These are phyloP conservation scores for Penicillium egyptiacum DNA, from an alignment of 495 filamentous ascomycete species.

Conservation along the genomic window DNA sequence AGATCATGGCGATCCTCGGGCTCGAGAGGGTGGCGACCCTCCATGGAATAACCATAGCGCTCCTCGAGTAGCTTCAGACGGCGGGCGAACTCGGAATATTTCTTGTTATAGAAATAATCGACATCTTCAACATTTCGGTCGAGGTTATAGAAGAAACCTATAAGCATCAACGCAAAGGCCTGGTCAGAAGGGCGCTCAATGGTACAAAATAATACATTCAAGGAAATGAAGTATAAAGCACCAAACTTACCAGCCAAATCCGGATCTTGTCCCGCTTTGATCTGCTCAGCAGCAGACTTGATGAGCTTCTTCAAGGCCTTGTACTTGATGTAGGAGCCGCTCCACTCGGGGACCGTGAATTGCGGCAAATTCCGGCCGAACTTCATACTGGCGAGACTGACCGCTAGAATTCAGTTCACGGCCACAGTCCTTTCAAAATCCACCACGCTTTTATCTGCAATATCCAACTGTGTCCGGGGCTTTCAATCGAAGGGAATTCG, in stretches of 20 bases:
- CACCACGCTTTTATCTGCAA: conserved; percentile 2
- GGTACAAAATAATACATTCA: conserved; percentile 1
- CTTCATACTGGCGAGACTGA: conserved; percentile 60
- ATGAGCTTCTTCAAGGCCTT: conserved; percentile 94
- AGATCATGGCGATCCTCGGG: conserved; percentile 85
- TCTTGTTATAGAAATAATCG: conserved; percentile 93
- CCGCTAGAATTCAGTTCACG: not conserved
- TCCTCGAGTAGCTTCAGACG: conserved; percentile 81
- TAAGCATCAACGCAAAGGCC: conserved; percentile 11
- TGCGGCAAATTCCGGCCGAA: conserved; percentile 81
- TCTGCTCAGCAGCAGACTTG: conserved; percentile 65
- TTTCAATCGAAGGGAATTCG: not conserved
- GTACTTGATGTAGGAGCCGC: conserved; percentile 90
- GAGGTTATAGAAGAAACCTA: conserved; percentile 92
- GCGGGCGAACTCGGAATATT: conserved; percentile 76
- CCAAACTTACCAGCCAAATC: conserved; percentile 70
- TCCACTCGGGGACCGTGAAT: conserved; percentile 97
- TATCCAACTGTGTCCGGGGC: not conserved
- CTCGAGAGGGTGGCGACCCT: conserved; percentile 53
- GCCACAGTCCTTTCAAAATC: not conserved
- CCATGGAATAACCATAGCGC: conserved; percentile 67
- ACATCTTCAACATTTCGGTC: conserved; percentile 97
- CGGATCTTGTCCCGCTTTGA: conserved; percentile 65
- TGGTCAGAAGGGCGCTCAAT: conserved; percentile 18
- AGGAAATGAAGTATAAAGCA: conserved; percentile 2